Conservation (phyloP, 768 basidiomycete genomes). For the Lentinula edodes region DNA sequence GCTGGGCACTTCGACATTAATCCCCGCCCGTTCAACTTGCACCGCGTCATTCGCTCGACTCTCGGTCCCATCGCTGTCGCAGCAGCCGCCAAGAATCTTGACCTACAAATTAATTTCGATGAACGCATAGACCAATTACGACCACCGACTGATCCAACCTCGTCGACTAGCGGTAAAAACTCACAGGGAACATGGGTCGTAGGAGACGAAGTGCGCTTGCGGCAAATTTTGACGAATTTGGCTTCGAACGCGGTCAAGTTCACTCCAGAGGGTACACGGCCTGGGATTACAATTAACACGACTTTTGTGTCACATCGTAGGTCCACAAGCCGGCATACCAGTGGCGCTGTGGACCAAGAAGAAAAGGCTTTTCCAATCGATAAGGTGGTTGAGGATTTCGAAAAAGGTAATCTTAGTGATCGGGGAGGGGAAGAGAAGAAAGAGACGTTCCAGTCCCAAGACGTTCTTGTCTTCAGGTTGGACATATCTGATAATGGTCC, state of each 20-base stretch:
- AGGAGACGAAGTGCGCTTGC: slow-evolving; percentile 35
- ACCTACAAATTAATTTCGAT: slow-evolving; percentile 27
- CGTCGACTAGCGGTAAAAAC: background rate
- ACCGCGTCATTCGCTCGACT: slow-evolving; percentile 20
- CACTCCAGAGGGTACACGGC: slow-evolving; percentile 18
- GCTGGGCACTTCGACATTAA: slow-evolving; percentile 24
- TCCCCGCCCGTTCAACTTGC: slow-evolving; percentile 32
- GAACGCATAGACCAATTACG: slow-evolving; percentile 27
- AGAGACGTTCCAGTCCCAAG: background rate
- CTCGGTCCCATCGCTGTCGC: slow-evolving; percentile 20
- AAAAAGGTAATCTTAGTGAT: background rate
- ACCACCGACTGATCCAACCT: background rate
- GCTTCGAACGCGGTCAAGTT: slow-evolving; percentile 33
- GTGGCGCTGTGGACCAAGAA: background rate
- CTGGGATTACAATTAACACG: slow-evolving; percentile 8
- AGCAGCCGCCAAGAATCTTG: slow-evolving; percentile 18
- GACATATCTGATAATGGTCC: slow-evolving; percentile 5
- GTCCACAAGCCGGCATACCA: slow-evolving; percentile 8
- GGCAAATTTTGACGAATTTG: slow-evolving; percentile 32
- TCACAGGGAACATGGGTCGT: slow-evolving; percentile 23
- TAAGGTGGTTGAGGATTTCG: background rate
- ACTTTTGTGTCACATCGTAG: background rate
- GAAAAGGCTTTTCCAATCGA: background rate
- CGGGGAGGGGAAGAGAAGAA: background rate
- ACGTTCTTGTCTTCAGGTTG: slow-evolving; percentile 8